Conservation (phyloP, 1,284 basidiomycete species). For the Athelia psychrophila region DNA sequence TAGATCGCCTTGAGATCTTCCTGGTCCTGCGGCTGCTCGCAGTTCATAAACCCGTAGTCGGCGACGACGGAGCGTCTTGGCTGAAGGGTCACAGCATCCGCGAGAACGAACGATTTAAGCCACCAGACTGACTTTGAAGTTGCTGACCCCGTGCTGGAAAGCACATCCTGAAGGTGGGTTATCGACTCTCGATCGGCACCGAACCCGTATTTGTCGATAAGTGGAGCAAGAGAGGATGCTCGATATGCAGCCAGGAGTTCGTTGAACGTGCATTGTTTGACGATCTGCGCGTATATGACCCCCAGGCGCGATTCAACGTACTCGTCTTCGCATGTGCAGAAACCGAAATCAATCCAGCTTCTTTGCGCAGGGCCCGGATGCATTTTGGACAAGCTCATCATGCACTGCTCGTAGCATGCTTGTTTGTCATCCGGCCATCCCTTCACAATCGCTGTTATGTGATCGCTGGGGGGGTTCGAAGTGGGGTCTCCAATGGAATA, state of each 20-base stretch:
- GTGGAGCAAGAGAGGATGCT: conserved; percentile 15
- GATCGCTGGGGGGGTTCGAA: conserved; percentile 4
- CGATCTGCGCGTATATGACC: conserved; percentile 19
- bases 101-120: conserved; percentile 30
- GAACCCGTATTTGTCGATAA: conserved; percentile 20
- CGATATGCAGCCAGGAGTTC: conserved; percentile 28
- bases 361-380: conserved; percentile 14
- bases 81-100: conserved; percentile 5
- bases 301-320: conserved; percentile 13
- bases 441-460: conserved; percentile 1
- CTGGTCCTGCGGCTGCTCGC: conserved; percentile 20
- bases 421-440: conserved; percentile 9
- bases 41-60: conserved; percentile 40
- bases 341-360: conserved; percentile 25
- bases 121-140: conserved; percentile 37
- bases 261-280: conserved; percentile 27
- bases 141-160: conserved; percentile 14
- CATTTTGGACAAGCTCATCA: conserved; percentile 5
- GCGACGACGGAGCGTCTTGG: conserved; percentile 24
- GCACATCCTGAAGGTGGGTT: conserved; percentile 22
- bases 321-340: conserved; percentile 21
- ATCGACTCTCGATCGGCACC: conserved; percentile 1
- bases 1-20: conserved; percentile 27
- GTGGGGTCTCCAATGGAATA: conserved; percentile 8
- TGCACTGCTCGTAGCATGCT: conserved; percentile 12